Evolutionary conservation across 768 basidiomycete species (phyloP).

Genomic region (Termitomyces sp.): DNA sequence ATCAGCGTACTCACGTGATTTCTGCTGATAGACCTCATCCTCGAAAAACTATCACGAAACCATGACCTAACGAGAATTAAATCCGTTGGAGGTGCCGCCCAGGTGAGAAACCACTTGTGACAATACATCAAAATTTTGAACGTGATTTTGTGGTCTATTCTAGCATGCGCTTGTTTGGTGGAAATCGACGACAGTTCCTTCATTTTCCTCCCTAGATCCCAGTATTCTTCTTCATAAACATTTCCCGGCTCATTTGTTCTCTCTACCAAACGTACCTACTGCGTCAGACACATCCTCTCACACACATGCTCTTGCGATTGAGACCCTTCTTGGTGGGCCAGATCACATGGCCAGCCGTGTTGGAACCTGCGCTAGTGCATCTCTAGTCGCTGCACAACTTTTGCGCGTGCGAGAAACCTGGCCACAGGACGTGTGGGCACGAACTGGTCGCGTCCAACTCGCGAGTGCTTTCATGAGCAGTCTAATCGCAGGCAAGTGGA

Average conservation of each 20-base stretch:
- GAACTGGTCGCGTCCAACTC: conserved; percentile 74
- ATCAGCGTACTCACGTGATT: conserved; percentile 26
- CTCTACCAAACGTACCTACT: conserved; percentile 68
- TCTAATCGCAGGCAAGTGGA: conserved; percentile 66
- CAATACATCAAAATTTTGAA: not conserved
- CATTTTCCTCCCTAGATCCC: conserved; percentile 68
- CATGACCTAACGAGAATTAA: conserved; percentile 69
- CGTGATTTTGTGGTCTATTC: conserved; percentile 12
- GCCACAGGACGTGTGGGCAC: conserved; percentile 72
- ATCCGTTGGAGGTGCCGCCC: conserved; percentile 74
- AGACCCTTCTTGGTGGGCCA: conserved; percentile 71
- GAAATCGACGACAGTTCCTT: conserved; percentile 73
- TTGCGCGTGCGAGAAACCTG: conserved; percentile 75
- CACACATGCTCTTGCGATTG: conserved; percentile 70
- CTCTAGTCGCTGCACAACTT: conserved; percentile 70
- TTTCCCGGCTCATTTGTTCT: conserved; percentile 62
- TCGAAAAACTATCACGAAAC: conserved; percentile 68
- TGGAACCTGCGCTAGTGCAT: conserved; percentile 66
- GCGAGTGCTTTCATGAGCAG: conserved; percentile 72
- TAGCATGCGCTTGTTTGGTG: conserved; percentile 82
- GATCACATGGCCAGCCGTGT: conserved; percentile 74
- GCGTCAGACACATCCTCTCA: conserved; percentile 80
- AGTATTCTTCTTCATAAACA: conserved; percentile 65
- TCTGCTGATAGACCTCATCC: conserved; percentile 52
- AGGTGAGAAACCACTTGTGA: conserved; percentile 32